A percentile compares a stretch with the other conserved stretches of the same genome.
These are phyloP conservation scores for Moniliella sp. DNA, from an alignment of 1,284 basidiomycete genomes.

Conservation along the genomic window DNA sequence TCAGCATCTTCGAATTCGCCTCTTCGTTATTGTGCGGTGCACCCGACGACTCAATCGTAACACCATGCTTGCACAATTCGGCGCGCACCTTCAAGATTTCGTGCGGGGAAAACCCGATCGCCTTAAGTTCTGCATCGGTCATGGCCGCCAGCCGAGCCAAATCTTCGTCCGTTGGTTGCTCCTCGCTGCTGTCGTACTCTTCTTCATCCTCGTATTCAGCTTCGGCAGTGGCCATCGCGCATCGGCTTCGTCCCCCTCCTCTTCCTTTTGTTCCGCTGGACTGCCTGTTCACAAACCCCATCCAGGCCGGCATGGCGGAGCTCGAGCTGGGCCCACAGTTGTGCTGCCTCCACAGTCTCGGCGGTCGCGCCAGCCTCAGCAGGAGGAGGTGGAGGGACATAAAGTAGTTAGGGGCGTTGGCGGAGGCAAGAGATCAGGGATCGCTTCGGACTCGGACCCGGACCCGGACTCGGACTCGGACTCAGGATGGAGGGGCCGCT, in stretches of 20 bases:
- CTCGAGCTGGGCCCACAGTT: slow-evolving; percentile 57
- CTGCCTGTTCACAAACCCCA: slow-evolving; percentile 28
- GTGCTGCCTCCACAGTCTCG: slow-evolving; percentile 64
- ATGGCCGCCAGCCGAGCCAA: not conserved
- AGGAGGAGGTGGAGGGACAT: too few relatives aligned
- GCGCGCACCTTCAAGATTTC: not conserved
- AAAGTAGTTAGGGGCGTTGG: too few relatives aligned
- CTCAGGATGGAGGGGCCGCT: too few relatives aligned
- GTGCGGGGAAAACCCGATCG: not conserved
- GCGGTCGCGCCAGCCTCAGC: too few relatives aligned
- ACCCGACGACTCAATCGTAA: slow-evolving; percentile 1
- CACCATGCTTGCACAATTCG: slow-evolving; percentile 1
- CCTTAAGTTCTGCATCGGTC: not conserved
- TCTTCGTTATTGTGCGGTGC: too few relatives aligned
- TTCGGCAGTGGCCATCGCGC: not conserved
- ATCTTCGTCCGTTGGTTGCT: slow-evolving; percentile 3
- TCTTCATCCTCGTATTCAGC: slow-evolving; percentile 8
- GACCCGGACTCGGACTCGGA: too few relatives aligned
- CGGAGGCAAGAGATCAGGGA: too few relatives aligned
- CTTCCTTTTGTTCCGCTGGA: slow-evolving; percentile 2
- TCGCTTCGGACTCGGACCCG: too few relatives aligned
- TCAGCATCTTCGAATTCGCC: slow-evolving; percentile 6
- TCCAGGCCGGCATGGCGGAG: slow-evolving; percentile 14
- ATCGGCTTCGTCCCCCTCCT: not conserved
- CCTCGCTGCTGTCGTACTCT: slow-evolving; percentile 21